Base-by-base conservation (phyloP, 306 rosid species). In the Begonia peltatifolia region DNA sequence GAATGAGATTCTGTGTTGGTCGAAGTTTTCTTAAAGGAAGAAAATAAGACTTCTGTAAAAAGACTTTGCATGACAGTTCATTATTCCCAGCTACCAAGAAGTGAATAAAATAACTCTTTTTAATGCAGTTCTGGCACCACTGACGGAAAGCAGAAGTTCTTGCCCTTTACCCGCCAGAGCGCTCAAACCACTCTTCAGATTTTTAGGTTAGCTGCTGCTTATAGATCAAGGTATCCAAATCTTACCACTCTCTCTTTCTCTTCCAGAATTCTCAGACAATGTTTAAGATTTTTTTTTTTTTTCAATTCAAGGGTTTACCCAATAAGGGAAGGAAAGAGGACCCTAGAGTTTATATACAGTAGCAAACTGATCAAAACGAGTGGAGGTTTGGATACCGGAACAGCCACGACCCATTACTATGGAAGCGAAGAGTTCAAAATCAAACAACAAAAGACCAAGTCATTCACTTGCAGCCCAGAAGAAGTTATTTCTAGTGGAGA, bases 331-430 rank as follows among this genome's bases (percentile, higher is more conserved):
- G 97, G 95, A 54, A 87, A 94, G 22, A 76, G 59, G 74, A 63
- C 76, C 50, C 77, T 90, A 12, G 97, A 90, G 58, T 80, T 90
- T 58, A 85, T 83, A 72, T 90, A 90, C 69, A 75, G 97, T 69
- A 85, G 97, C 79, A 80, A 69, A 23, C 72, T 68, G 69, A 76
- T 60, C 71, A 81, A 74, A 71, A 76, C 95, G 10, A 76, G 79
- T 62, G 97, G 95, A 63, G 90, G 87, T 0, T 50, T 90, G 75
- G 63, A 71, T 0, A 81, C 66, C 2, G 97, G 90, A 73, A 78
- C 95, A 9, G 97, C 97, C 42, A 90, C 97, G 53, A 90, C 95
- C 41, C 97, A 90, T 64, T 90, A 84, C 61, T 90, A 76, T 62
- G 71, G 84, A 12, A 90, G 97, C 63, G 76, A 80, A 47, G 84